A percentile compares a stretch with the other conserved stretches of the same genome.
Conservation (phyloP, 2,329 filamentous ascomycete genomes). For the Rhexocercosporidium sp. region DNA sequence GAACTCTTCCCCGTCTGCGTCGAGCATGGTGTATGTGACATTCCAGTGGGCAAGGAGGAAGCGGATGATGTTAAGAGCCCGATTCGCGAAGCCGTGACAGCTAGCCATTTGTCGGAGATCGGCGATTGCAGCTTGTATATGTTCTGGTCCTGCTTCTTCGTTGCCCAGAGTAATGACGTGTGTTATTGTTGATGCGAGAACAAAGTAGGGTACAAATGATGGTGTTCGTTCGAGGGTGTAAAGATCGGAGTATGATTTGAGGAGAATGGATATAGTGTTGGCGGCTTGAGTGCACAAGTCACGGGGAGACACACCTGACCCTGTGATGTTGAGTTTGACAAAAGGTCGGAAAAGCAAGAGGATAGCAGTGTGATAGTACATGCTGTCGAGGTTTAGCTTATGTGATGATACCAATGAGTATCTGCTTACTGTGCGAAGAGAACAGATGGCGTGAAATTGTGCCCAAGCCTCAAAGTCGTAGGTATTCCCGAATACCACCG, state of each 20-base stretch:
- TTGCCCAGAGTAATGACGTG: conserved; percentile 37
- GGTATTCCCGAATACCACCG: conserved; percentile 75
- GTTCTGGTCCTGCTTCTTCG: conserved; percentile 42
- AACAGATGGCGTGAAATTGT: conserved; percentile 75
- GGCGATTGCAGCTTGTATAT: conserved; percentile 58
- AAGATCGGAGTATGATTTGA: conserved; percentile 40
- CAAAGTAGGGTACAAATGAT: conserved; percentile 42
- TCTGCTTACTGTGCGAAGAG: conserved; percentile 73
- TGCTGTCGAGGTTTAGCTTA: conserved; percentile 48
- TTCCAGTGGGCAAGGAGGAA: conserved; percentile 65
- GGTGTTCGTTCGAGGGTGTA: conserved; percentile 42
- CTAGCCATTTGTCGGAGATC: conserved; percentile 66
- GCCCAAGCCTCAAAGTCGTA: conserved; percentile 64
- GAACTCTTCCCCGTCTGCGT: conserved; percentile 41
- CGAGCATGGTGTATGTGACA: conserved; percentile 54
- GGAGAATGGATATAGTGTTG: conserved; percentile 43
- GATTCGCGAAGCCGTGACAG: conserved; percentile 38
- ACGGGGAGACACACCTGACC: conserved; percentile 36
- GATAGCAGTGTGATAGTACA: conserved; percentile 75
- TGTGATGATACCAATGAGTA: background rate
- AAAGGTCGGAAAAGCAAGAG: conserved; percentile 76
- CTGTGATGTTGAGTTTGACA: conserved; percentile 37
- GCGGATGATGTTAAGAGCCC: conserved; percentile 52
- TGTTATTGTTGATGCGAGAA: conserved; percentile 37
- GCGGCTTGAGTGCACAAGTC: conserved; percentile 43